Evolutionary conservation across 208 protist species (phyloP), one percentile per base, ranked within the genome.

Genomic region (Trichomonas vaginalis): DNA sequence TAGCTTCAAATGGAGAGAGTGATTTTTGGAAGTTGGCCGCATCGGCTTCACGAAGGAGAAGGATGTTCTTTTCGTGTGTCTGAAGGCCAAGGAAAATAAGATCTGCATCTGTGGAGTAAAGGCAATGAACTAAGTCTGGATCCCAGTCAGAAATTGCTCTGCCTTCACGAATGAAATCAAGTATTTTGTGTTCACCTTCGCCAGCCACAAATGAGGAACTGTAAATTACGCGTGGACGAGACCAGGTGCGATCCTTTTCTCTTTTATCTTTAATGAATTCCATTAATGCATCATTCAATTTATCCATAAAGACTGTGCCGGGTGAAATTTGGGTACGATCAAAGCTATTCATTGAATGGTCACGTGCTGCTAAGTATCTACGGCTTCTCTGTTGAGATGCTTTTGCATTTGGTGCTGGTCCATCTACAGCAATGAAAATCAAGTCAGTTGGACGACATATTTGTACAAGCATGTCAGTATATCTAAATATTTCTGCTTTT

Each of bases 131-230:
- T 96, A 98, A 97, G 97, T 99, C 98, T 14, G 98, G 97, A 96
- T 98, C 97, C 97, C 99, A 99, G 96, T 98, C 42, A 40, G 45
- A 39, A 17, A 32, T 14, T 21, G 10, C 8, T 97, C 98, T 98
- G 80, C 98, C 97, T 48, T 97, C 96, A 61, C 99, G 98, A 95
- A 99, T 99, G 96, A 98, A 99, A 95, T 99, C 98, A 92, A 99
- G 99, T 96, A 99, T 99, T 97, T 99, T 99, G 97, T 99, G 99
- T 97, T 99, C 99, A 39, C 99, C 99, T 97, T 99, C 99, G 6
- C 99, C 99, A 15, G 99, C 98, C 92, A 98, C 97, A 35, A 95
- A 95, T 46, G 96, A 95, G 49, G 95, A 95, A 2, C 96, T 96
- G 95, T 96, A 97, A 62, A 97, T 95, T 80, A 99, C 97, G 70